These are phyloP conservation scores for Ambrosiella xylebori DNA, from an alignment of 2,329 filamentous ascomycete genomes.

Conservation along the genomic window DNA sequence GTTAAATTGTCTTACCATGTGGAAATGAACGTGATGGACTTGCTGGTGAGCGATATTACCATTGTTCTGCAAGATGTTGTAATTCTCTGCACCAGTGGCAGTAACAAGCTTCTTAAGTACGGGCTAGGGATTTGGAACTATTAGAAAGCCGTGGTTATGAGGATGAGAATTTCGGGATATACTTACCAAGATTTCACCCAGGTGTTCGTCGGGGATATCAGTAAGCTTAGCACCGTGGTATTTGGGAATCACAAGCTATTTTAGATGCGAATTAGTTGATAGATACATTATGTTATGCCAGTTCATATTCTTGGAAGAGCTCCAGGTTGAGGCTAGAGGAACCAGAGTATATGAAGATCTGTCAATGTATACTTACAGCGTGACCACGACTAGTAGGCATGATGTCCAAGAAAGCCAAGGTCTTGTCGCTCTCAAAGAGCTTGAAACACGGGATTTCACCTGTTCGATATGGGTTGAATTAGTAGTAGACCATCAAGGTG, in stretches of 20 bases:
- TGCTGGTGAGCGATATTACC: constrained; percentile 78
- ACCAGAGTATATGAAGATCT: not conserved
- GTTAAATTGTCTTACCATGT: constrained; percentile 46
- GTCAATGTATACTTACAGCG: constrained; percentile 43
- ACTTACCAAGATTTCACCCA: constrained; percentile 62
- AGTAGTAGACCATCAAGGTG: constrained; percentile 11
- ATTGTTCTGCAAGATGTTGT: constrained; percentile 95
- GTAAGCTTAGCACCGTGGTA: constrained; percentile 78
- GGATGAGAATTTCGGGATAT: not conserved
- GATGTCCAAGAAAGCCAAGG: constrained; percentile 92
- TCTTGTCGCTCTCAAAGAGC: constrained; percentile 86
- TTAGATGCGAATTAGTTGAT: not conserved
- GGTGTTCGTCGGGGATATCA: constrained; percentile 80
- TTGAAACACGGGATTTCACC: constrained; percentile 94
- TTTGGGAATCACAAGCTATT: constrained; percentile 87
- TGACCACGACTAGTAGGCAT: constrained; percentile 77
- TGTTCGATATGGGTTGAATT: constrained; percentile 22
- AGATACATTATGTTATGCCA: too few relatives aligned
- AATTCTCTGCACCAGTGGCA: constrained; percentile 61
- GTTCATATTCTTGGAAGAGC: too few relatives aligned
- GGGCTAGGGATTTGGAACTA: constrained; percentile 28
- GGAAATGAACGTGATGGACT: constrained; percentile 90
- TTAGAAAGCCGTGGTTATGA: not conserved
- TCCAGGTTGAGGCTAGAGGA: too few relatives aligned
- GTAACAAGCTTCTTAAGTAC: constrained; percentile 73